Conservation (phyloP, 2,329 filamentous ascomycete species). For the Aspergillus sp. region DNA sequence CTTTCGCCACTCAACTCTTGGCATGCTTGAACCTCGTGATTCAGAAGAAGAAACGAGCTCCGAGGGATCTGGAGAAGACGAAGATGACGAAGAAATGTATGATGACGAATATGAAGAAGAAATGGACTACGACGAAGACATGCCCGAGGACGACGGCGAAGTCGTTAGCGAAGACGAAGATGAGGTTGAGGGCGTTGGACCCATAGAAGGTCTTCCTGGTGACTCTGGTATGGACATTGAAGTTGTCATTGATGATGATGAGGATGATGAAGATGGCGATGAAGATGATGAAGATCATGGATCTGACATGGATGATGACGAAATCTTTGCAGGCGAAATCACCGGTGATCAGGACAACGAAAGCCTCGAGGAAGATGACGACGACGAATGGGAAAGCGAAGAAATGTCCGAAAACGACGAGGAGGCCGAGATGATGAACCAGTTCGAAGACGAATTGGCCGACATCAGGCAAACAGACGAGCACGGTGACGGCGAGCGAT, state of each 20-base stretch:
- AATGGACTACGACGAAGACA: constrained; percentile 85
- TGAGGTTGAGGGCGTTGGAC: constrained; percentile 73
- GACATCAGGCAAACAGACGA: constrained; percentile 34
- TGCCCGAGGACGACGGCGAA: constrained; percentile 70
- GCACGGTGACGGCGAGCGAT: constrained; percentile 34
- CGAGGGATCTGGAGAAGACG: constrained; percentile 52
- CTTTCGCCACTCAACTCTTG: constrained; percentile 90
- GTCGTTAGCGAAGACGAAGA: constrained; percentile 76
- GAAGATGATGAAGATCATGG: constrained; percentile 51
- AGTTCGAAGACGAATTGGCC: constrained; percentile 35
- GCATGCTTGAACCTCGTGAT: constrained; percentile 80
- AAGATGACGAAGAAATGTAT: constrained; percentile 78
- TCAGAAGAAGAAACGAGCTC: constrained; percentile 70
- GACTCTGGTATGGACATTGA: constrained; percentile 65
- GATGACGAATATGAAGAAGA: constrained; percentile 82
- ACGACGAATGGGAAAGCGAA: constrained; percentile 45
- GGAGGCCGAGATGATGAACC: constrained; percentile 38
- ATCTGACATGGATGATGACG: constrained; percentile 52
- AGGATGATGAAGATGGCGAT: constrained; percentile 56
- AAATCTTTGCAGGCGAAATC: constrained; percentile 47
- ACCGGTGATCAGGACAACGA: constrained; percentile 49
- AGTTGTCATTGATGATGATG: constrained; percentile 72
- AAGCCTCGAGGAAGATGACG: constrained; percentile 37
- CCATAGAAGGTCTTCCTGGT: constrained; percentile 55
- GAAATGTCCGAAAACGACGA: constrained; percentile 41